phyloP scores from a whole-genome alignment of 768 basidiomycete species.

The Paxillus rubicundulus region DNA sequence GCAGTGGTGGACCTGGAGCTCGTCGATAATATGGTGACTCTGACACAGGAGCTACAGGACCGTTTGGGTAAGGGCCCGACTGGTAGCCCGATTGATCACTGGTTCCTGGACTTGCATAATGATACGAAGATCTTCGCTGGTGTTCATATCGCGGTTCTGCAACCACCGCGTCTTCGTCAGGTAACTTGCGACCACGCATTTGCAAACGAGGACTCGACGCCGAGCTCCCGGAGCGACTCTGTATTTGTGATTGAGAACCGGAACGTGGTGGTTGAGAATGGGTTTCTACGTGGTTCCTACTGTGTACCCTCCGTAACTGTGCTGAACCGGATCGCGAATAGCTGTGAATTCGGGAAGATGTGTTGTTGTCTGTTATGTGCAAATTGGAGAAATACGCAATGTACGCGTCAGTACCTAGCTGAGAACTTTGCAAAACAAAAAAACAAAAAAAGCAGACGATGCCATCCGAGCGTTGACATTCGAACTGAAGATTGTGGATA shows the following conservation, averaged over 20 bases:
- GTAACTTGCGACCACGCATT: constrained; percentile 41
- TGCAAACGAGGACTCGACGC: constrained; percentile 48
- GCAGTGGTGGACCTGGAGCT: constrained; percentile 17
- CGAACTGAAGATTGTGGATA: constrained; percentile 13
- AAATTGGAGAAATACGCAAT: constrained; percentile 4
- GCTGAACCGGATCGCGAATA: constrained; percentile 32
- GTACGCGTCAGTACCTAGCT: constrained; percentile 1
- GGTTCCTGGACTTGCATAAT: constrained; percentile 18
- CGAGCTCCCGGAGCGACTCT: constrained; percentile 45
- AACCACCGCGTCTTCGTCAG: constrained; percentile 34
- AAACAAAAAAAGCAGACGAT: not conserved
- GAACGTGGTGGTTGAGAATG: constrained; percentile 33
- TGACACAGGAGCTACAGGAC: not conserved
- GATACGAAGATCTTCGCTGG: constrained; percentile 12
- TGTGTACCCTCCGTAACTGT: constrained; percentile 37
- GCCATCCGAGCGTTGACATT: not conserved
- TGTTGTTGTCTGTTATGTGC: constrained; percentile 21
- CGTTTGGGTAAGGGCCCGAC: constrained; percentile 14
- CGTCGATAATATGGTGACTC: constrained; percentile 17
- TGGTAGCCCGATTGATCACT: constrained; percentile 14
- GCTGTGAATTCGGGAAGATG: constrained; percentile 29
- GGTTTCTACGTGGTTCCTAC: constrained; percentile 32
- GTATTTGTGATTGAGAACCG: constrained; percentile 42
- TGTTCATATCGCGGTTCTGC: constrained; percentile 25
- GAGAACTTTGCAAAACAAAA: not conserved